Evolutionary conservation across 345 rosid genomes (phyloP).

Genomic region (Salix suchowensis): DNA sequence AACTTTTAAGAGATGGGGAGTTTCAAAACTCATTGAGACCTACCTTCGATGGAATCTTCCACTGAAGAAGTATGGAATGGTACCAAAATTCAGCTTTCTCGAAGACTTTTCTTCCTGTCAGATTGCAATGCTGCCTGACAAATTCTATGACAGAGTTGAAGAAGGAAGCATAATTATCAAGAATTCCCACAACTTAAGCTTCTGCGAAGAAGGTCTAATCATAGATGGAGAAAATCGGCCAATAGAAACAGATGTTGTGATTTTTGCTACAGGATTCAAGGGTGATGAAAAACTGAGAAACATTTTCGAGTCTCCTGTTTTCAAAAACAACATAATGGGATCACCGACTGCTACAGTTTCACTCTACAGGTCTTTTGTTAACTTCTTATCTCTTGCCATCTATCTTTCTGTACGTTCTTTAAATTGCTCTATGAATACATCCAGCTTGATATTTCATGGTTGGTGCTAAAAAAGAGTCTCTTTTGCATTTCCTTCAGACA

Average conservation of each 20-base stretch:
- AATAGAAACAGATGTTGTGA: slow-evolving; percentile 16
- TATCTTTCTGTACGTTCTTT: neutral
- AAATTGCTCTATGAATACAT: neutral
- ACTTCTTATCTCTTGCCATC: neutral
- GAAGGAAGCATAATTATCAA: slow-evolving; percentile 27
- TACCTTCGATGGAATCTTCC: slow-evolving; percentile 22
- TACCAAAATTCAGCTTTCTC: slow-evolving; percentile 18
- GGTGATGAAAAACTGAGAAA: slow-evolving; percentile 19
- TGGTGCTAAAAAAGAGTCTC: no score
- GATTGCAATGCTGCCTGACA: slow-evolving; percentile 16
- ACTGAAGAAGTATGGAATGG: slow-evolving; percentile 23
- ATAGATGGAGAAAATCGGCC: slow-evolving; percentile 9
- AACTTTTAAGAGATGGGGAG: slow-evolving; percentile 19
- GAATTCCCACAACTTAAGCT: slow-evolving; percentile 22
- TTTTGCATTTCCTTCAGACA: slow-evolving; percentile 11
- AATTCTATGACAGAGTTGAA: slow-evolving; percentile 29
- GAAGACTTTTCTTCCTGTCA: slow-evolving; percentile 14
- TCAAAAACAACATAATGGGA: slow-evolving; percentile 10
- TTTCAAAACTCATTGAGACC: slow-evolving; percentile 19
- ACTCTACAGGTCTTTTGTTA: slow-evolving; percentile 18
- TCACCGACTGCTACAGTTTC: slow-evolving; percentile 7
- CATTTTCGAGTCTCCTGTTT: slow-evolving; percentile 22
- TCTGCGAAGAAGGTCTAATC: slow-evolving; percentile 20
- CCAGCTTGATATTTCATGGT: neutral
- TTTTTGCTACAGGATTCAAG: slow-evolving; percentile 29